Conservation (phyloP, 1,284 basidiomycete genomes). For the Cystobasidiaceae sp. region DNA sequence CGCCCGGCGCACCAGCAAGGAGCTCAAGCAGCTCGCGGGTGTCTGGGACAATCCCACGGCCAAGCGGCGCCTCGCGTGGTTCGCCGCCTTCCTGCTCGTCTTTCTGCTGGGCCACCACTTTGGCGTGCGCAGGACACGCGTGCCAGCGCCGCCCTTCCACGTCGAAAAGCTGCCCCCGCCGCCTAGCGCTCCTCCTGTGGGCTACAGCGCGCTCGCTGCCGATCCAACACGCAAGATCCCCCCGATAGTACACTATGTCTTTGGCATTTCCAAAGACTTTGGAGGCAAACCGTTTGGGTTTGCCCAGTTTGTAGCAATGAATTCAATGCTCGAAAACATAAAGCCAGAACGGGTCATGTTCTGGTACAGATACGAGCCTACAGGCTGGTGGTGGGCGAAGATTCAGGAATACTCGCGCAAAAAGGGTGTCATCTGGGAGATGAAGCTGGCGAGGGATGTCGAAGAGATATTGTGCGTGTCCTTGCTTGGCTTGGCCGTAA, state of each 20-base stretch:
- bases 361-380: constrained; percentile 18
- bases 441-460: constrained; percentile 35
- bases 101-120: constrained; percentile 18
- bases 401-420: constrained; percentile 18
- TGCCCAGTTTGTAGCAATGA: constrained; percentile 19
- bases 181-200: background rate
- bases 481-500: background rate
- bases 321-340: constrained; percentile 11
- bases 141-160: constrained; percentile 3
- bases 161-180: constrained; percentile 11
- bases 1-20: constrained; percentile 12
- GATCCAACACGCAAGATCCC: constrained; percentile 31
- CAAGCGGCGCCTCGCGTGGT: background rate
- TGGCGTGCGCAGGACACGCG: background rate
- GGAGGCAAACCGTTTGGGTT: constrained; percentile 28
- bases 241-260: constrained; percentile 29
- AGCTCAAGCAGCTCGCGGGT: background rate
- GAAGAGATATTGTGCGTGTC: constrained; percentile 30
- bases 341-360: constrained; percentile 25
- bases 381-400: constrained; percentile 26
- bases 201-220: background rate
- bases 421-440: constrained; percentile 24
- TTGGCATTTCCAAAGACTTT: constrained; percentile 27
- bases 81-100: background rate
- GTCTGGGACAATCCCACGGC: background rate